Evolutionary conservation across 305 asterid genomes (phyloP), one percentile per base, ranked within the genome.

Genomic region (Rubia tinctorum): DNA sequence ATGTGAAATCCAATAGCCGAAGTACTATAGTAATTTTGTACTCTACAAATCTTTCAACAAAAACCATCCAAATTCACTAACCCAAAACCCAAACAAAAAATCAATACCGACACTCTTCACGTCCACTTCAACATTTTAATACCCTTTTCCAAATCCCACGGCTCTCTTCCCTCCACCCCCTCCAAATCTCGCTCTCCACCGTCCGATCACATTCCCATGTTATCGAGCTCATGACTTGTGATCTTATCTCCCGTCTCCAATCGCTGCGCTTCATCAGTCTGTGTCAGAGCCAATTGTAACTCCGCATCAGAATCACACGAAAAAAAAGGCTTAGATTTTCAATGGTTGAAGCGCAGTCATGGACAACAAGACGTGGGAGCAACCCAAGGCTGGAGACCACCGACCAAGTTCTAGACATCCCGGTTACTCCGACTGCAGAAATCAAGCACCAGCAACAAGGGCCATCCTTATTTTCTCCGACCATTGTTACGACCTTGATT

Each of bases 351-450:
- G 86, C 88, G 34, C 98, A 91, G 78, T 91, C 97, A 55, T 93
- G 98, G 98, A 90, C 97, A 2, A 89, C 96, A 8, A 79, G 98
- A 59, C 83, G 98, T 84, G 93, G 91, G 53, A 91, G 97, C 89
- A 93, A 93, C 82, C 98, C 98, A 13, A 90, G 98, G 27, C 72
- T 90, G 27, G 98, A 93, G 43, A 74, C 90, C 39, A 75, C 74
- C 15, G 93, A 88, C 77, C 97, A 91, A 56, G 88, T 87, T 15
- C 42, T 93, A 64, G 96, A 93, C 40, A 93, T 93, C 70, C 98
- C 98, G 44, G 83, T 77, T 7, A 93, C 97, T 30, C 98, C 98
- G 22, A 93, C 97, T 17, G 92, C 97, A 7, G 96, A 93, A 68
- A 75, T 85, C 71, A 84, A 94, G 17, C 90, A 89, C 74, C 97